Evolutionary conservation across 129 eudicot genomes (phyloP), one percentile per base, ranked within the genome.

Genomic region (Lactuca sativa): DNA sequence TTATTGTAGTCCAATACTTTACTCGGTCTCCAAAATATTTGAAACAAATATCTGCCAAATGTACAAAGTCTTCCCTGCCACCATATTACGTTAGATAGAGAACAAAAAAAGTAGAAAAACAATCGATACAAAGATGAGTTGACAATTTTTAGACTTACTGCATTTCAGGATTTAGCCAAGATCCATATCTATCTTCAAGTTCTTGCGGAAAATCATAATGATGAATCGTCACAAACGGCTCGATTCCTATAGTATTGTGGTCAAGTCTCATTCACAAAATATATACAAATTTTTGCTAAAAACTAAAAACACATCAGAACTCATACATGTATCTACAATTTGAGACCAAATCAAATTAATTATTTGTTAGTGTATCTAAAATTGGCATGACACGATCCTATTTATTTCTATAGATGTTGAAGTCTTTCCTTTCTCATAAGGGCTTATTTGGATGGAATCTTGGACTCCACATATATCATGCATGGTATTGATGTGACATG

Each of bases 121-220:
- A 17, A 25, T 25, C 30, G 30, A 25, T 25, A 25, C 30, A 25
- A 25, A 25, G 30, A 25, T 25, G 30, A 25, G 1, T 0, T 25
- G 30, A 25, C 30, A 25, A 25, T 25, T 41, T 7, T 52, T 25
- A 48, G 33, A 70, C 79, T 13, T 79, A 86, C 97, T 91, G 93
- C 79, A 88, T 86, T 77, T 74, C 68, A 12, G 88, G 85, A 67
- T 84, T 82, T 13, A 88, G 93, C 96, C 96, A 88, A 16, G 84
- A 77, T 48, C 87, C 89, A 40, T 81, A 86, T 86, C 83, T 75
- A 13, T 91, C 95, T 74, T 86, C 90, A 12, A 88, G 82, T 81
- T 83, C 96, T 70, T 91, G 93, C 56, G 97, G 96, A 38, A 69
- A 59, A 56, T 91, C 96, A 37, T 58, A 11, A 60, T 91, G 97